These are phyloP conservation scores for Penicillium atrosanguineum DNA, from an alignment of 495 filamentous ascomycete genomes.

Conservation along the genomic window DNA sequence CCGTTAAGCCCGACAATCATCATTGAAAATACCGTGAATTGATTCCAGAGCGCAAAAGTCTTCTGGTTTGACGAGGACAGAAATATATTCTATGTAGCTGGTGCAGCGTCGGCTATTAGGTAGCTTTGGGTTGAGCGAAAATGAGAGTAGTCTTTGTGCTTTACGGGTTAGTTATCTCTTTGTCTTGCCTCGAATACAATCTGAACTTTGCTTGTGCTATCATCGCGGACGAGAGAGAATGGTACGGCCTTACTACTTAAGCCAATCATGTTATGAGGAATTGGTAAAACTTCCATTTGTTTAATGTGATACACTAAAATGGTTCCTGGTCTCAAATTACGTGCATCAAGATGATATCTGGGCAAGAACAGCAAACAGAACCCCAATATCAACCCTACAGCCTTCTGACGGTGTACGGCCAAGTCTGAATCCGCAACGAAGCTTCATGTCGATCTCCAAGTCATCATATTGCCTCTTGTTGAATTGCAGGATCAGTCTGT, in stretches of 20 bases:
- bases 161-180: not conserved
- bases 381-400: too few relatives aligned
- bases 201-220: not conserved
- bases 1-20: constrained; percentile 1
- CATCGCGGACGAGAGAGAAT: not conserved
- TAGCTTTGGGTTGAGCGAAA: constrained; percentile 1
- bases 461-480: too few relatives aligned
- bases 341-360: too few relatives aligned
- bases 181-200: not conserved
- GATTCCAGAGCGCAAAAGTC: not conserved
- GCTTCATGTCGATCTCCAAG: too few relatives aligned
- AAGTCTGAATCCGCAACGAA: too few relatives aligned
- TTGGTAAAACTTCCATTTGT: too few relatives aligned
- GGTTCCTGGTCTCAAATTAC: too few relatives aligned
- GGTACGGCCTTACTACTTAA: not conserved
- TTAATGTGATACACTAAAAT: too few relatives aligned
- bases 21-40: constrained; percentile 1
- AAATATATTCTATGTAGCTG: constrained; percentile 1
- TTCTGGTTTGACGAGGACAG: not conserved
- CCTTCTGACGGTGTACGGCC: too few relatives aligned
- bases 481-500: too few relatives aligned
- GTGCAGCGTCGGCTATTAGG: not conserved
- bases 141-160: not conserved
- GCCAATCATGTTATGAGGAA: too few relatives aligned
- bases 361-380: too few relatives aligned